Evolutionary conservation across 768 basidiomycete genomes (phyloP), one percentile per base, ranked within the genome.

Genomic region (Rhodotorula sphaerocarpa): DNA sequence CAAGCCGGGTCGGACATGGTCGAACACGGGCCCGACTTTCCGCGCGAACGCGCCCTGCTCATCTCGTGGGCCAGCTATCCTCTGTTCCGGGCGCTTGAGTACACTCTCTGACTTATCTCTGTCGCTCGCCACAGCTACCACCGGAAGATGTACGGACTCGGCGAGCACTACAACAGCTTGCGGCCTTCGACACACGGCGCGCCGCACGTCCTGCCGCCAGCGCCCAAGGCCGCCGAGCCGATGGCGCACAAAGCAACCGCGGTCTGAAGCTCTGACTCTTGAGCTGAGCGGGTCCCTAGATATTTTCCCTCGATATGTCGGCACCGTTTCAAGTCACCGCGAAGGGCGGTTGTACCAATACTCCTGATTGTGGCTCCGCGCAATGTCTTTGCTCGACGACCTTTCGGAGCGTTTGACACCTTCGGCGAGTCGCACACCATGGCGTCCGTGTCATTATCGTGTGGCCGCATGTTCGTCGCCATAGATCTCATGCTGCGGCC

Each of bases 81-180:
- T 16, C 48, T 43, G 25, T 39, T 50, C n/a, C 9, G 21, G 21
- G 16, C 14, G 18, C 7, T 55, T 42, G 58, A 52, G 72, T 77
- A 53, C 76, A 78, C 66, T 75, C 75, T 76, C 28, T 23, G 33
- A 30, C 45, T 7, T 0, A 14, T 23, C 28, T 10, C 15, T 80
- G 2, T 81, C n/a, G n/a, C n/a, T 84, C 12, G 9, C 6, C 86
- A 91, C 71, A 95, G 91, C 72, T 99, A 93, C 74, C 93, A 97
- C 73, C 81, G 88, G 58, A 82, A 84, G 68, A 86, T 93, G 84
- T 97, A 93, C 76, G 93, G 92, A 5, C 80, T 96, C 10, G 93
- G 93, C 70, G 93, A 96, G 89, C 89, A 91, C 74, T 91, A 91
- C 73, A 91, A 91, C 74, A 90, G 89, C 9, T 74, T 91, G 56